Evolutionary conservation across 495 filamentous ascomycete species (phyloP).

Genomic region (Penicillium ucsense): DNA sequence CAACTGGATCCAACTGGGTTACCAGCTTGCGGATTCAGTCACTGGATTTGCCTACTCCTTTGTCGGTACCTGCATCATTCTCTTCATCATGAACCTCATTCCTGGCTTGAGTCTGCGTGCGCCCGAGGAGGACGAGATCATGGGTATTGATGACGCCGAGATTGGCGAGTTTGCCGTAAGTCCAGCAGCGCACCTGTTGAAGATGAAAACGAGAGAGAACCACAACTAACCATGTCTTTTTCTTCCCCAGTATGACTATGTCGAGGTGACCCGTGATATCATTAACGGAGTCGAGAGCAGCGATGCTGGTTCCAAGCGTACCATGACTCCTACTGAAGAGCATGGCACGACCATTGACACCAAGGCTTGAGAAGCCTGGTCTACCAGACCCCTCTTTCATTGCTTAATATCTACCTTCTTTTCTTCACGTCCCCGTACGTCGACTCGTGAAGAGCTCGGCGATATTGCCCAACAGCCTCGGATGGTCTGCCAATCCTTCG

Average conservation of each 20-base stretch:
- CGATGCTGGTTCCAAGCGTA: slow-evolving; percentile 27
- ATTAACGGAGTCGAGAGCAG: slow-evolving; percentile 46
- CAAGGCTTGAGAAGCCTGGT: slow-evolving; percentile 19
- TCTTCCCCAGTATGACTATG: slow-evolving; percentile 69
- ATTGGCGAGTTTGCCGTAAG: slow-evolving; percentile 89
- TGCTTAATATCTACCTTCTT: slow-evolving; percentile 3
- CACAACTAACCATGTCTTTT: background rate
- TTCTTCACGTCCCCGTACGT: background rate
- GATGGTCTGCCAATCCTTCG: no score
- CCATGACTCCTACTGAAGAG: slow-evolving; percentile 17
- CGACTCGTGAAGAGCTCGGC: background rate
- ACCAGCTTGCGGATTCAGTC: slow-evolving; percentile 82
- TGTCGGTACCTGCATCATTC: slow-evolving; percentile 71
- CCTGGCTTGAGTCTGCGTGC: slow-evolving; percentile 76
- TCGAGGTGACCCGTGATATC: slow-evolving; percentile 83
- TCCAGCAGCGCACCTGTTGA: slow-evolving; percentile 1
- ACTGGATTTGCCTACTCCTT: slow-evolving; percentile 83
- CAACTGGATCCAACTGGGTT: slow-evolving; percentile 79
- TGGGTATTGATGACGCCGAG: slow-evolving; percentile 90
- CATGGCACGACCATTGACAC: slow-evolving; percentile 12
- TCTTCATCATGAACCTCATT: slow-evolving; percentile 79
- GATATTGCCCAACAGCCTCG: background rate
- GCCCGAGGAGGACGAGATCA: slow-evolving; percentile 73
- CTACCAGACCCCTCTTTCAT: slow-evolving; percentile 1
- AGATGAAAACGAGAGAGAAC: no score